Evolutionary conservation across 2,329 filamentous ascomycete species (phyloP).

Genomic region (Pseudogymnoascus sp.): DNA sequence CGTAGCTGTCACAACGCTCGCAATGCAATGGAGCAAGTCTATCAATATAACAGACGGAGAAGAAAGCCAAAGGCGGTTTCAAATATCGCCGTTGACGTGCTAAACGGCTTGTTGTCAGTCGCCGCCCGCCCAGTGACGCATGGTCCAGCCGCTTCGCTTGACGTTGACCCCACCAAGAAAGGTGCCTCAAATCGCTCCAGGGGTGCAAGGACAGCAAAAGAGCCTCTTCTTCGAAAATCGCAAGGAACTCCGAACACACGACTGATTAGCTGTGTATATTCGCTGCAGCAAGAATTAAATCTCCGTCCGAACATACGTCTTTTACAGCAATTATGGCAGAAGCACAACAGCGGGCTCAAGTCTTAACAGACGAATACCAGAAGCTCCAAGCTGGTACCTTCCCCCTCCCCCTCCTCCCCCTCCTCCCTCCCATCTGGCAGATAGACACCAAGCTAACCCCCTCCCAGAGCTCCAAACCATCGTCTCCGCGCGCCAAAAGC

Average conservation of each 20-base stretch:
- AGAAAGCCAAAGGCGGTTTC: background rate
- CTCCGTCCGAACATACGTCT: no score
- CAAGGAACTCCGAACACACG: background rate
- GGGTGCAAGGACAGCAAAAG: background rate
- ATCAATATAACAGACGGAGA: background rate
- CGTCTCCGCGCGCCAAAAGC: constrained; percentile 75
- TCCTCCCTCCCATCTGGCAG: background rate
- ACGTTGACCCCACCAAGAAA: background rate
- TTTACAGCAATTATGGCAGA: constrained; percentile 51
- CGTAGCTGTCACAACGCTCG: background rate
- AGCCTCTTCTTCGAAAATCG: background rate
- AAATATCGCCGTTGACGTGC: background rate
- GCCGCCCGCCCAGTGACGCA: constrained; percentile 1
- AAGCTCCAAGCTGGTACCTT: constrained; percentile 69
- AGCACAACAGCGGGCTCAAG: constrained; percentile 68
- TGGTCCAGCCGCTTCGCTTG: background rate
- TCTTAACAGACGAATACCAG: constrained; percentile 79
- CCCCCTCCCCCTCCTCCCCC: background rate
- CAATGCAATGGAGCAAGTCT: background rate
- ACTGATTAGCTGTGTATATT: background rate
- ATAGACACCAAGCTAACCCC: constrained; percentile 10
- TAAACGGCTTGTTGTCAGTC: background rate
- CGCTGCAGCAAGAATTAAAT: background rate
- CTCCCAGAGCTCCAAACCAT: constrained; percentile 65
- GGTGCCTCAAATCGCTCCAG: background rate